phyloP scores from a whole-genome alignment of 2,329 filamentous ascomycete species.

The Cylindrodendrum hubeiense region DNA sequence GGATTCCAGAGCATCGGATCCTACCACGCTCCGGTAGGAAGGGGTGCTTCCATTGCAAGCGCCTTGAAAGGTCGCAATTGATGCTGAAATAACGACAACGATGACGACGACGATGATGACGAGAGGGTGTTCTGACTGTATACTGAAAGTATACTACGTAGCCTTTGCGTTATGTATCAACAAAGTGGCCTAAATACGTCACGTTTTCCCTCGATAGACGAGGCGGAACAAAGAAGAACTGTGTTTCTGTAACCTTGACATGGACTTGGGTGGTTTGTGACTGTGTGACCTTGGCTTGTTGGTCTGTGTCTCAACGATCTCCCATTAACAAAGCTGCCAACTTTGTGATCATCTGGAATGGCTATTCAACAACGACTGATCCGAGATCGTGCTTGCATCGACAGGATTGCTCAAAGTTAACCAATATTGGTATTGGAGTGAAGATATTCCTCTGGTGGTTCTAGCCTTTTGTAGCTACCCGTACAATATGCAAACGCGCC shows the following conservation, averaged over 20 bases:
- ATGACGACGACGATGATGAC: conserved; percentile 17
- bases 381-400: background rate
- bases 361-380: background rate
- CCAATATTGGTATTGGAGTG: conserved; percentile 36
- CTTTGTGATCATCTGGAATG: background rate
- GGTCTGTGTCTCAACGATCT: too few relatives aligned
- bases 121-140: background rate
- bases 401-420: conserved; percentile 19
- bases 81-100: conserved; percentile 13
- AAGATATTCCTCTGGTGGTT: conserved; percentile 42
- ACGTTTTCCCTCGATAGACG: background rate
- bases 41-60: conserved; percentile 58
- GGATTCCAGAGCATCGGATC: conserved; percentile 75
- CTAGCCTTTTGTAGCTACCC: conserved; percentile 26
- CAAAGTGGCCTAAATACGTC: conserved; percentile 3
- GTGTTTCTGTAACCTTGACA: background rate
- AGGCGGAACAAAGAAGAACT: background rate
- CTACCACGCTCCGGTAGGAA: conserved; percentile 69
- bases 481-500: conserved; percentile 42
- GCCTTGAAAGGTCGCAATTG: conserved; percentile 51
- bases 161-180: conserved; percentile 20
- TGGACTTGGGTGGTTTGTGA: background rate
- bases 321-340: too few relatives aligned
- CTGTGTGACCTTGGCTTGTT: background rate
- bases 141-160: background rate